Percentiles rank a stretch among this genome's conserved stretches.
Conservation (phyloP, 768 basidiomycete species). For the Porpolomopsis calyptriformis region DNA sequence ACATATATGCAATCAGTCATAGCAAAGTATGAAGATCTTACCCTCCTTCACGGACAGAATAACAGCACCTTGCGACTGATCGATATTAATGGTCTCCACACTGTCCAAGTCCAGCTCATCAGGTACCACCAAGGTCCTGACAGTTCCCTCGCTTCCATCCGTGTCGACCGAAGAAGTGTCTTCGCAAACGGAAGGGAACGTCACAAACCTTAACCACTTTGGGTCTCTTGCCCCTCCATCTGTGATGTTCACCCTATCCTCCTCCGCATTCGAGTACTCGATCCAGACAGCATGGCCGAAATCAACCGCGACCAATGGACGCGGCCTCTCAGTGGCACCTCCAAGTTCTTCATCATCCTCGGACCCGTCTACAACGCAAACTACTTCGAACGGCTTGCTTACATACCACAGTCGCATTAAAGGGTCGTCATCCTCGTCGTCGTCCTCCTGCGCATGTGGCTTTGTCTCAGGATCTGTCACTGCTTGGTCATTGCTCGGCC, state of each 20-base stretch:
- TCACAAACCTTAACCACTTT: constrained; percentile 58
- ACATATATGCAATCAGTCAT: constrained; percentile 1
- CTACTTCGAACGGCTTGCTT: constrained; percentile 59
- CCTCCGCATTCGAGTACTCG: constrained; percentile 38
- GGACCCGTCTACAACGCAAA: constrained; percentile 45
- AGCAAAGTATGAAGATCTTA: constrained; percentile 53
- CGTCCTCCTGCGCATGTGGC: background rate
- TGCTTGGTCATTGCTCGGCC: too few relatives aligned
- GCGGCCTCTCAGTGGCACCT: constrained; percentile 33
- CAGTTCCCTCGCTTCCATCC: constrained; percentile 29
- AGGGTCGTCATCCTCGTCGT: constrained; percentile 31
- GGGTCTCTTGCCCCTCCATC: constrained; percentile 21
- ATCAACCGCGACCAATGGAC: constrained; percentile 71
- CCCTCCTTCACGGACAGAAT: constrained; percentile 59
- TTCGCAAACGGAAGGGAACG: constrained; percentile 48
- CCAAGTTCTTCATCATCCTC: constrained; percentile 32
- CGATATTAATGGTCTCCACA: constrained; percentile 71
- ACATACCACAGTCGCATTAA: constrained; percentile 66
- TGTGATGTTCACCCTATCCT: constrained; percentile 13
- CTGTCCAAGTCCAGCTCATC: constrained; percentile 51
- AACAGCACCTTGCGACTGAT: constrained; percentile 65
- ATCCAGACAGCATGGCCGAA: constrained; percentile 87
- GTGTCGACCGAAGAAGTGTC: constrained; percentile 19
- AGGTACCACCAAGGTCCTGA: constrained; percentile 53
- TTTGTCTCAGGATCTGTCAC: too few relatives aligned